Percentiles rank a stretch among this genome's conserved stretches.
Evolutionary conservation across 441 rosid species (phyloP).

Genomic region (Croton laevigatus): DNA sequence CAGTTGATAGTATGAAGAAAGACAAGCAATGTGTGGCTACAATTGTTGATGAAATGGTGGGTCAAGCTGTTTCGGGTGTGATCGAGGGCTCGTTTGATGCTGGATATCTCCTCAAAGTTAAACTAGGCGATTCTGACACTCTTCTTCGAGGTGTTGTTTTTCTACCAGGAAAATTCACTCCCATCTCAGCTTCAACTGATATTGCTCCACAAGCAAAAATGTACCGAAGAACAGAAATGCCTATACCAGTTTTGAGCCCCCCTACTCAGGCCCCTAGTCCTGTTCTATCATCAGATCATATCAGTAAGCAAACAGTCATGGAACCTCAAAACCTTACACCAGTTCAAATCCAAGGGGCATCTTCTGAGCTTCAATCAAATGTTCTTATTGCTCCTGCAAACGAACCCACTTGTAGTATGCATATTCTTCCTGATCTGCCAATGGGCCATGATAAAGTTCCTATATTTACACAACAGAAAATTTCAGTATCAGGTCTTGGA

Average conservation of each 20-base stretch:
- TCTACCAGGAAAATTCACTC: conserved; percentile 45
- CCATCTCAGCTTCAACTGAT: conserved; percentile 58
- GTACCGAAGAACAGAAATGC: conserved; percentile 48
- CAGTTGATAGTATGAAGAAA: conserved; percentile 29
- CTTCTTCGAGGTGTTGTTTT: conserved; percentile 69
- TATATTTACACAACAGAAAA: conserved; percentile 18
- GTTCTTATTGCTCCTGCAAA: conserved; percentile 24
- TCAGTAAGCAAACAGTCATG: conserved; percentile 30
- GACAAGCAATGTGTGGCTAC: conserved; percentile 27
- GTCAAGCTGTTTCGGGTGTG: conserved; percentile 62
- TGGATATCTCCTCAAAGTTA: conserved; percentile 66
- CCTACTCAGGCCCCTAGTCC: conserved; percentile 20
- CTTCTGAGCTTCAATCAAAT: conserved; percentile 24
- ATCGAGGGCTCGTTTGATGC: conserved; percentile 71
- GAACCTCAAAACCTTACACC: conserved; percentile 28
- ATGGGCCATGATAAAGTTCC: conserved; percentile 25
- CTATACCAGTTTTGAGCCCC: conserved; percentile 34
- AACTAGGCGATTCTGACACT: conserved; percentile 48
- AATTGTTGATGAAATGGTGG: conserved; percentile 42
- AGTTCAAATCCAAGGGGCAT: conserved; percentile 25
- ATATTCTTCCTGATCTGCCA: conserved; percentile 28
- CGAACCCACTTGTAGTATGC: conserved; percentile 30
- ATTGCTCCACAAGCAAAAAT: conserved; percentile 68
- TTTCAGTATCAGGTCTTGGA: conserved; percentile 29
- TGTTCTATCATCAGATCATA: conserved; percentile 25